Conservation (phyloP, 306 rosid species). For the Coriaria nepalensis region DNA sequence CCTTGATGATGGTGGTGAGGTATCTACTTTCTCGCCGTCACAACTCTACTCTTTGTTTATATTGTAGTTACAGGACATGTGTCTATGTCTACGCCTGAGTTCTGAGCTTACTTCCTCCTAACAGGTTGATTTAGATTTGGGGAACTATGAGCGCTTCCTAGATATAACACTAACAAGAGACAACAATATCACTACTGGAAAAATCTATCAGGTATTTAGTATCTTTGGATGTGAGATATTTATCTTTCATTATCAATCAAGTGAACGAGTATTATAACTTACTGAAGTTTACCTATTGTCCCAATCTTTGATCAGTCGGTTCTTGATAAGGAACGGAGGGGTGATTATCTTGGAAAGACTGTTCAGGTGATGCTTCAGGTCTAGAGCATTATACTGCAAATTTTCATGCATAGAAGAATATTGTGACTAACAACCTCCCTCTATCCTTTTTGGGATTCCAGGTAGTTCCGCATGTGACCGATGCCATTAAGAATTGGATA, state of each 20-base stretch:
- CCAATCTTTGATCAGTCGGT: conserved; percentile 49
- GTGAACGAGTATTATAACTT: background rate
- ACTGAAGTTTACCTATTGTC: conserved; percentile 6
- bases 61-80: conserved; percentile 7
- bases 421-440: conserved; percentile 2
- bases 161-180: conserved; percentile 83
- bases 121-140: conserved; percentile 97
- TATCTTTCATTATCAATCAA: background rate
- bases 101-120: conserved; percentile 10
- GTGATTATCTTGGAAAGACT: conserved; percentile 95
- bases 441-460: conserved; percentile 22
- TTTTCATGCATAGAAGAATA: background rate
- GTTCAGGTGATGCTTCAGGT: conserved; percentile 58
- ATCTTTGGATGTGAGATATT: background rate
- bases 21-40: conserved; percentile 9
- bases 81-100: background rate
- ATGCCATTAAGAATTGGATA: conserved; percentile 76
- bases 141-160: conserved; percentile 90
- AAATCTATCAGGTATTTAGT: conserved; percentile 74
- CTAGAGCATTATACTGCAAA: background rate
- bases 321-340: conserved; percentile 84
- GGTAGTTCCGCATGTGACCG: conserved; percentile 98
- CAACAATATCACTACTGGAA: conserved; percentile 90
- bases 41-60: background rate
- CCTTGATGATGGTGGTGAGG: conserved; percentile 99